Percentiles rank a stretch among this genome's conserved stretches.
phyloP scores from a whole-genome alignment of 768 basidiomycete genomes.

The Cystofilobasidium macerans region DNA sequence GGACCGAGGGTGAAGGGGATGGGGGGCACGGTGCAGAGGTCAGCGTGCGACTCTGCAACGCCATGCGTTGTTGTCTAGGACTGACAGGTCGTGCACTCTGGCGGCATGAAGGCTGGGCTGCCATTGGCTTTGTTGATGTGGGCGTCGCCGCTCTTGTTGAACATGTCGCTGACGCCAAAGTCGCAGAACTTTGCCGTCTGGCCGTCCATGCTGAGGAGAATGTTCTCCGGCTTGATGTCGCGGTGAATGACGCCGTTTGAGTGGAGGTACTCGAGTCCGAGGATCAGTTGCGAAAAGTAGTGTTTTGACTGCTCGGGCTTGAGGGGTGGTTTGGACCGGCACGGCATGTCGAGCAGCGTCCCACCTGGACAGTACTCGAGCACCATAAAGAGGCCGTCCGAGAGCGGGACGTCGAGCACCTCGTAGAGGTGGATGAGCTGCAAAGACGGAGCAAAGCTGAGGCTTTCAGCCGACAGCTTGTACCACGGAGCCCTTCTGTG shows the following conservation, averaged over 20 bases:
- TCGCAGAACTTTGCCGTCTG: constrained; percentile 38
- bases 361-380: constrained; percentile 39
- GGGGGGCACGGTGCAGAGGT: too few relatives aligned
- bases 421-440: constrained; percentile 39
- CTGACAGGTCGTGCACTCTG: background rate
- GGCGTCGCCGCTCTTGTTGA: constrained; percentile 34
- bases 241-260: constrained; percentile 38
- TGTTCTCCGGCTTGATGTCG: constrained; percentile 40
- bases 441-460: background rate
- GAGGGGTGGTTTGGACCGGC: constrained; percentile 29
- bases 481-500: too few relatives aligned
- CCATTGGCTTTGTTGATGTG: constrained; percentile 37
- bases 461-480: background rate
- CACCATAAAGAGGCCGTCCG: constrained; percentile 38
- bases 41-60: too few relatives aligned
- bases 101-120: constrained; percentile 39
- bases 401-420: constrained; percentile 38
- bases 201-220: constrained; percentile 34
- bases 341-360: constrained; percentile 33
- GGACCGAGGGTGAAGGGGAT: too few relatives aligned
- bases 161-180: constrained; percentile 40
- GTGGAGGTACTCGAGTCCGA: constrained; percentile 39
- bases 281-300: constrained; percentile 37
- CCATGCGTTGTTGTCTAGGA: background rate
- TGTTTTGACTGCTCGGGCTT: constrained; percentile 28